Percentiles rank a stretch among this genome's conserved stretches.
Conservation (phyloP, 148 eudicot genomes). For the Gaultheria prostrata region DNA sequence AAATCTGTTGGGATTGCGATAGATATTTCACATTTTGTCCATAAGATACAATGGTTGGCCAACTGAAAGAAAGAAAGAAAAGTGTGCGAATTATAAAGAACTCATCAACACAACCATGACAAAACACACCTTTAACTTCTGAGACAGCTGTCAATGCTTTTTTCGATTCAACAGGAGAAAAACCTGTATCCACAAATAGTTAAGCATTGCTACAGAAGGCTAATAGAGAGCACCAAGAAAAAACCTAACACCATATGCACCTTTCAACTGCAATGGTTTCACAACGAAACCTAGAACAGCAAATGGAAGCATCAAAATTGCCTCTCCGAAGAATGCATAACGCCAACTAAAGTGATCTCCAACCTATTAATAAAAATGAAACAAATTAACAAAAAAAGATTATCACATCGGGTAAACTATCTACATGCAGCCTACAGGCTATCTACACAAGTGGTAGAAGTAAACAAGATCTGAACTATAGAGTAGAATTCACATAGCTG, state of each 20-base stretch:
- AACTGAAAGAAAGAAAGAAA: background rate
- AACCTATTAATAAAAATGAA: conserved; percentile 45
- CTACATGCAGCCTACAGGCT: background rate
- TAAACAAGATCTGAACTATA: background rate
- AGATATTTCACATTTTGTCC: background rate
- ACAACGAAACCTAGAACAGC: conserved; percentile 77
- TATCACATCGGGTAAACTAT: background rate
- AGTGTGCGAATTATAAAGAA: background rate
- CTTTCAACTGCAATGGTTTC: conserved; percentile 88
- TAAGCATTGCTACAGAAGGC: conserved; percentile 15
- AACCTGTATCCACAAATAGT: conserved; percentile 47
- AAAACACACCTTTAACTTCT: conserved; percentile 50
- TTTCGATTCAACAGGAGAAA: conserved; percentile 52
- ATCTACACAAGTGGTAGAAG: background rate
- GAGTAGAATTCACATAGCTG: background rate
- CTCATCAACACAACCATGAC: background rate
- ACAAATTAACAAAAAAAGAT: background rate
- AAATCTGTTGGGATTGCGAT: background rate
- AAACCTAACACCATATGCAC: conserved; percentile 30
- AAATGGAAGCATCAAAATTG: conserved; percentile 91
- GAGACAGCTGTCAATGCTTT: conserved; percentile 36
- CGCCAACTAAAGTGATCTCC: conserved; percentile 69
- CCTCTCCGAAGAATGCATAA: conserved; percentile 75
- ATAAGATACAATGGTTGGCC: background rate
- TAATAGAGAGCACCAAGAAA: conserved; percentile 6